A percentile compares a stretch with the other conserved stretches of the same genome.
Conservation (phyloP, 768 basidiomycete genomes). For the Lyophyllum decastes region DNA sequence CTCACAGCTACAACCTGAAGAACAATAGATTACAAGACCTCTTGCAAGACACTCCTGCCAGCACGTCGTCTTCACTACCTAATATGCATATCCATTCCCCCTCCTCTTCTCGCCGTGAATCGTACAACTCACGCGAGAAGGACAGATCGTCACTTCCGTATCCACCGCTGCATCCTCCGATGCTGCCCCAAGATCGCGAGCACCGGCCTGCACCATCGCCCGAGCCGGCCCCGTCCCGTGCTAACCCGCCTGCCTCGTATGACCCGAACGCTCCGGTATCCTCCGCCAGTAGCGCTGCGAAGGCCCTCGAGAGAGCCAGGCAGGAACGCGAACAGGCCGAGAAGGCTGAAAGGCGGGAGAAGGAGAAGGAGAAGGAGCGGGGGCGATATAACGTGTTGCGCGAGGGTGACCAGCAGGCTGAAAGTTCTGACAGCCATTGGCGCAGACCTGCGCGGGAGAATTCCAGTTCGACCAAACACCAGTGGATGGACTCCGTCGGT, state of each 20-base stretch:
- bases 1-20: conserved; percentile 22
- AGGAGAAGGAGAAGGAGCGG: conserved; percentile 15
- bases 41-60: conserved; percentile 37
- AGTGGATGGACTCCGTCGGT: not conserved
- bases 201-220: not conserved
- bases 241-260: conserved; percentile 10
- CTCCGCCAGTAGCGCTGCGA: conserved; percentile 54
- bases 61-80: conserved; percentile 45
- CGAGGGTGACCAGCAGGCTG: conserved; percentile 2
- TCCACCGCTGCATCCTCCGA: conserved; percentile 1
- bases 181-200: conserved; percentile 18
- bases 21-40: conserved; percentile 46
- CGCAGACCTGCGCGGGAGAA: not conserved
- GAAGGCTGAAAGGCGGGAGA: conserved; percentile 18
- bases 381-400: conserved; percentile 4
- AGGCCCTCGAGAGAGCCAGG: conserved; percentile 46
- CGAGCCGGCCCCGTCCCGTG: conserved; percentile 3
- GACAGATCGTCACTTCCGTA: conserved; percentile 20
- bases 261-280: conserved; percentile 33
- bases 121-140: conserved; percentile 10
- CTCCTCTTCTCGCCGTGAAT: conserved; percentile 20
- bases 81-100: conserved; percentile 29
- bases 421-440: conserved; percentile 2
- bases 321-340: conserved; percentile 30
- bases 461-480: conserved; percentile 3